phyloP scores from a whole-genome alignment of 2,329 filamentous ascomycete genomes.

The Nemania sp. region DNA sequence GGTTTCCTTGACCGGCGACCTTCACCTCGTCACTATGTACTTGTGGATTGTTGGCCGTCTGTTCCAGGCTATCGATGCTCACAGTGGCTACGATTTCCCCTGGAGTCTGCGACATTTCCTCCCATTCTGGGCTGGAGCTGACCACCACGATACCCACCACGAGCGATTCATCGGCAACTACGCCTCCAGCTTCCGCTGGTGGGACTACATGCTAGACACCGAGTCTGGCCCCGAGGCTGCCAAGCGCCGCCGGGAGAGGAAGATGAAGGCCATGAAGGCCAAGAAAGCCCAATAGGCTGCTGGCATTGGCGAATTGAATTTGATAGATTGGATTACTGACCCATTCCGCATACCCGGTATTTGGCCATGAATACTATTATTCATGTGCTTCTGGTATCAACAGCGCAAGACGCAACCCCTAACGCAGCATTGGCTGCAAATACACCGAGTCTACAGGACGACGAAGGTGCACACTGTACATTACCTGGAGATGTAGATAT shows the following conservation, averaged over 20 bases:
- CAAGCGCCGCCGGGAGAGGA: constrained; percentile 84
- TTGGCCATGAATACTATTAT: constrained; percentile 17
- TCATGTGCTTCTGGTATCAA: not conserved
- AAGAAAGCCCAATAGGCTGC: constrained; percentile 74
- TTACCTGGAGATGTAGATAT: constrained; percentile 43
- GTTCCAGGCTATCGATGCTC: constrained; percentile 97
- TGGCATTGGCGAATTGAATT: not conserved
- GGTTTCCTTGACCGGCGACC: constrained; percentile 83
- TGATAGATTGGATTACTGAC: not conserved
- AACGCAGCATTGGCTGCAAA: not conserved
- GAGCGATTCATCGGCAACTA: constrained; percentile 99
- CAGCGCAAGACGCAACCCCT: constrained; percentile 17
- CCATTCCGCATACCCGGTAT: constrained; percentile 8
- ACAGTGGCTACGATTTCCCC: constrained; percentile 98
- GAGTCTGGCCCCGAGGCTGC: constrained; percentile 90
- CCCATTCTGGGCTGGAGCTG: constrained; percentile 96
- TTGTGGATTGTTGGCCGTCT: constrained; percentile 92
- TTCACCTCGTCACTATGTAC: constrained; percentile 99
- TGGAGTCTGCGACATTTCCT: constrained; percentile 96
- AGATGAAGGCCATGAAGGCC: constrained; percentile 72
- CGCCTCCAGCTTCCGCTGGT: constrained; percentile 97
- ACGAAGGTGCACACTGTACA: constrained; percentile 24
- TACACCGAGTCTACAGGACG: constrained; percentile 7
- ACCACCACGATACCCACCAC: constrained; percentile 97
- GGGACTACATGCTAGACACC: constrained; percentile 94